These are phyloP conservation scores for Monosporascus sp. DNA, from an alignment of 2,329 filamentous ascomycete species.

Conservation along the genomic window DNA sequence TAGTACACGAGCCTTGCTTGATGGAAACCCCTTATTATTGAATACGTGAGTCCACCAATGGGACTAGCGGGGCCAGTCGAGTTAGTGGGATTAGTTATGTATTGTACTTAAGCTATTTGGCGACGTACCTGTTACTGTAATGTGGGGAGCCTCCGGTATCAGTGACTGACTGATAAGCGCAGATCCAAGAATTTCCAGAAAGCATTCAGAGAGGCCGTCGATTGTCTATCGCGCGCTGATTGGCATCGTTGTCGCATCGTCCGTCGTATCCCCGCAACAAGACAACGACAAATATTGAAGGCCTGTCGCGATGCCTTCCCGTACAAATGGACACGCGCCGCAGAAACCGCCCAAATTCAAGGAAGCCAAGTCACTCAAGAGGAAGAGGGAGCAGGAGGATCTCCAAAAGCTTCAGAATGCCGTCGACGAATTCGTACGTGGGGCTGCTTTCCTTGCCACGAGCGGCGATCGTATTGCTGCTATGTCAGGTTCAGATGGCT, in stretches of 20 bases:
- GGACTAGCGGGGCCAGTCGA: too few relatives aligned
- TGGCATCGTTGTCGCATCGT: background rate
- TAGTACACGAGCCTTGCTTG: too few relatives aligned
- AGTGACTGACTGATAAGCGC: background rate
- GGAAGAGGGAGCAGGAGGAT: conserved; percentile 36
- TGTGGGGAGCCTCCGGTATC: background rate
- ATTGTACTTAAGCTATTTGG: too few relatives aligned
- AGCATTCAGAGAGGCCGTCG: background rate
- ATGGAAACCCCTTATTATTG: too few relatives aligned
- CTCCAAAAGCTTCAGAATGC: conserved; percentile 32
- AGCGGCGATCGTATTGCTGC: background rate
- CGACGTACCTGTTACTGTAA: too few relatives aligned
- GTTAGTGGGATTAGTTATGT: too few relatives aligned
- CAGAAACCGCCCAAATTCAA: conserved; percentile 22
- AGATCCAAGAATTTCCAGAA: background rate
- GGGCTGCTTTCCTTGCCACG: background rate
- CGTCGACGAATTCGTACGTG: conserved; percentile 36
- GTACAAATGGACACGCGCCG: conserved; percentile 12
- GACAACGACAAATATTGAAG: background rate
- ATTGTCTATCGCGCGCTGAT: background rate
- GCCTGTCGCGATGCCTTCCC: conserved; percentile 17
- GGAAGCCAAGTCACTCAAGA: conserved; percentile 30
- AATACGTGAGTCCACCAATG: too few relatives aligned
- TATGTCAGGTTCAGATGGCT: background rate
- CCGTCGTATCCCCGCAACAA: background rate